phyloP scores from a whole-genome alignment of 257 asterid genomes.

The Sherardia arvensis region DNA sequence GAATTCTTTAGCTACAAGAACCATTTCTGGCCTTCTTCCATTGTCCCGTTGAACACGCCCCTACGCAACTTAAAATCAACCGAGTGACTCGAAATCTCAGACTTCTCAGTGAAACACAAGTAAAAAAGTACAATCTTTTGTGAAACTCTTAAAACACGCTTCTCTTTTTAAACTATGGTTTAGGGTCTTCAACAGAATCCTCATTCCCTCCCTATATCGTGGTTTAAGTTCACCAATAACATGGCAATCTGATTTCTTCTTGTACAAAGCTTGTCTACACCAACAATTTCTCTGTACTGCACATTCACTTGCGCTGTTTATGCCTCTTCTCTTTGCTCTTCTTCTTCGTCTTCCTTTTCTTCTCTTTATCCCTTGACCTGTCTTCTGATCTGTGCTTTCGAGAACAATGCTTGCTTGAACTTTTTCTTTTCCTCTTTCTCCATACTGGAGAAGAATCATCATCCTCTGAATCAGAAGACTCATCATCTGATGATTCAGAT shows the following conservation, averaged over 20 bases:
- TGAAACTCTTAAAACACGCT: neutral
- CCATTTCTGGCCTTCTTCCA: too few species aligned
- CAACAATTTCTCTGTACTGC: slow-evolving; percentile 1
- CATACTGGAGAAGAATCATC: slow-evolving; percentile 32
- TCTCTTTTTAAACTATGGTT: neutral
- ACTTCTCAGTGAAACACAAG: too few species aligned
- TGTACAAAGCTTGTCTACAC: neutral
- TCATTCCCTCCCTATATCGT: neutral
- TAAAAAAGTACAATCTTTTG: neutral
- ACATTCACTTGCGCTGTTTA: slow-evolving; percentile 19
- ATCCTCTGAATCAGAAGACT: slow-evolving; percentile 31
- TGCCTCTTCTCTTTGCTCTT: slow-evolving; percentile 37
- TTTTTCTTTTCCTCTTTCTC: slow-evolving; percentile 21
- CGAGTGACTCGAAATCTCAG: too few species aligned
- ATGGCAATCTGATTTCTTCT: neutral
- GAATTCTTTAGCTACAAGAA: too few species aligned
- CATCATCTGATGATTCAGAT: slow-evolving; percentile 46
- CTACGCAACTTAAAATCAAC: too few species aligned
- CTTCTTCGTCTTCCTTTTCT: slow-evolving; percentile 36
- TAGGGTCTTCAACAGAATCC: neutral
- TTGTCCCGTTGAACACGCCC: too few species aligned
- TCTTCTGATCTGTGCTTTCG: slow-evolving; percentile 52
- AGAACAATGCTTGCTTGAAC: slow-evolving; percentile 34
- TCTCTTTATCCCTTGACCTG: slow-evolving; percentile 34
- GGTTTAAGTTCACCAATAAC: neutral